These are phyloP conservation scores for Vitis rotundifolia DNA, from an alignment of 164 flowering plant genomes.

Conservation along the genomic window DNA sequence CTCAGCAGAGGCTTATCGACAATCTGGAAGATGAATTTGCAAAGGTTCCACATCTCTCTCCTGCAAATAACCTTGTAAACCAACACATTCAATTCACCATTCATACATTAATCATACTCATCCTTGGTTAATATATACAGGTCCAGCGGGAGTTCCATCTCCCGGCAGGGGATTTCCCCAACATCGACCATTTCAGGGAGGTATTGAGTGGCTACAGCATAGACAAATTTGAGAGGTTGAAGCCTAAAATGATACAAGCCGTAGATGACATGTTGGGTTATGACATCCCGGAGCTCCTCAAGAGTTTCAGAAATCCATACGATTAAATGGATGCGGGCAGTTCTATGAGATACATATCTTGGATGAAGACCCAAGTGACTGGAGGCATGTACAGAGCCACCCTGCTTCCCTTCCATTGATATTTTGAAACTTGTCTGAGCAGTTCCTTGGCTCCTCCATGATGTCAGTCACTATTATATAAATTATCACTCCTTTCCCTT, in stretches of 20 bases:
- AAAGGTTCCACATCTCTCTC: slow-evolving; percentile 51
- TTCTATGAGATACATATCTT: too few relatives aligned
- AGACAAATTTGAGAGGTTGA: slow-evolving; percentile 89
- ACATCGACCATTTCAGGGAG: slow-evolving; percentile 81
- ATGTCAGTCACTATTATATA: too few relatives aligned
- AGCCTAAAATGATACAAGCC: slow-evolving; percentile 84
- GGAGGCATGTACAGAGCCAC: too few relatives aligned
- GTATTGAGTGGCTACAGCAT: slow-evolving; percentile 72
- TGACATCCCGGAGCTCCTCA: slow-evolving; percentile 88
- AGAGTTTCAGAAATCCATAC: slow-evolving; percentile 76
- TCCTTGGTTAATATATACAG: slow-evolving; percentile 24
- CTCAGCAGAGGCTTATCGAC: slow-evolving; percentile 81
- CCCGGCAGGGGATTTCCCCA: slow-evolving; percentile 91
- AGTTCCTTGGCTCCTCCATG: too few relatives aligned
- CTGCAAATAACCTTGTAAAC: not conserved
- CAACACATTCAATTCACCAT: not conserved
- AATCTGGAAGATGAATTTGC: slow-evolving; percentile 81
- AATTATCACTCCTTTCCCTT: too few relatives aligned
- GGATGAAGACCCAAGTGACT: not conserved
- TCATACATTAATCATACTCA: not conserved
- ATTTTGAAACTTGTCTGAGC: too few relatives aligned
- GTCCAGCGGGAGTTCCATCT: slow-evolving; percentile 79
- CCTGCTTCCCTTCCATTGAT: too few relatives aligned
- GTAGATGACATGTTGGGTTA: slow-evolving; percentile 96
- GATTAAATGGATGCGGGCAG: slow-evolving; percentile 23